These are phyloP conservation scores for Amphibolis antarctica DNA, from an alignment of 106 monocot genomes.

Conservation along the genomic window DNA sequence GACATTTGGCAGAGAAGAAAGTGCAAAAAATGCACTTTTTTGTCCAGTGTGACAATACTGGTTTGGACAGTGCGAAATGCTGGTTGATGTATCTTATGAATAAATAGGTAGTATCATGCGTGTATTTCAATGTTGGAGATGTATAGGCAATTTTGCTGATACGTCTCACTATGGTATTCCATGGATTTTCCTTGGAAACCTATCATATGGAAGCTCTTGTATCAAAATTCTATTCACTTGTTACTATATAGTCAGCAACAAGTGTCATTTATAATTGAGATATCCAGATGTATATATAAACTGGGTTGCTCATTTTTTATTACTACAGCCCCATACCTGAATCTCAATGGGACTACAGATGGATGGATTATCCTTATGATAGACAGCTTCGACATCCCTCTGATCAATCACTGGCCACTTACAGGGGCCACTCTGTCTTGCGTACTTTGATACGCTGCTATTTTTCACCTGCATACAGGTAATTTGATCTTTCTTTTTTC, in stretches of 20 bases:
- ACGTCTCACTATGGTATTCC: too few species aligned
- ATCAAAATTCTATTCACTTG: too few species aligned
- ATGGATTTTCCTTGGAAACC: too few species aligned
- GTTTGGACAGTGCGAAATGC: too few species aligned
- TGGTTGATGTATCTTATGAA: too few species aligned
- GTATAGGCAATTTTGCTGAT: too few species aligned
- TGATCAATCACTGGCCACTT: constrained; percentile 79
- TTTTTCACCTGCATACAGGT: constrained; percentile 77
- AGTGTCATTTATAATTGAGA: not conserved
- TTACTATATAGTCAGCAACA: not conserved
- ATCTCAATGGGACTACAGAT: constrained; percentile 80
- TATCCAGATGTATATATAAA: not conserved
- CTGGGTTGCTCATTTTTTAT: not conserved
- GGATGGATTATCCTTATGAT: constrained; percentile 52
- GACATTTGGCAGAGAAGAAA: too few species aligned
- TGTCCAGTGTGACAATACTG: too few species aligned
- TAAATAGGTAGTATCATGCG: too few species aligned
- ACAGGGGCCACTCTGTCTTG: constrained; percentile 74
- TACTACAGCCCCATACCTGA: constrained; percentile 32
- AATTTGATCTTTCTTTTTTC: not conserved
- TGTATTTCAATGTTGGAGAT: too few species aligned
- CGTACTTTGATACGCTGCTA: constrained; percentile 82
- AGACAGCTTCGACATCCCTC: constrained; percentile 44
- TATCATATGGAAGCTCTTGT: too few species aligned
- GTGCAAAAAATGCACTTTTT: too few species aligned